These are phyloP conservation scores for Punctularia strigosozonata DNA, from an alignment of 768 basidiomycete genomes.

Conservation along the genomic window DNA sequence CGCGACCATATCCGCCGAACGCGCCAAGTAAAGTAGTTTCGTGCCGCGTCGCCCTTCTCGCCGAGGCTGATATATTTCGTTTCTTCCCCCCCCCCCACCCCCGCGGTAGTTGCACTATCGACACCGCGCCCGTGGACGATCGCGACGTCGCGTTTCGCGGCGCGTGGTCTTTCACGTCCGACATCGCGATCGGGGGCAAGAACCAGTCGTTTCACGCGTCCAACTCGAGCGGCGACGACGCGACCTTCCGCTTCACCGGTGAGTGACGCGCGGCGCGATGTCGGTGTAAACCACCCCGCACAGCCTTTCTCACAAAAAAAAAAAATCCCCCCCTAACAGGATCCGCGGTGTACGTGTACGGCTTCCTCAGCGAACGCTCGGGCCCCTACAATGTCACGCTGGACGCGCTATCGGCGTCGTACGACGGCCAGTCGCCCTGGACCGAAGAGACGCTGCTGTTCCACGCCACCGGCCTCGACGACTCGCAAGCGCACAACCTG, in stretches of 20 bases:
- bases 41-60: background rate
- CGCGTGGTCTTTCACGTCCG: slow-evolving; percentile 21
- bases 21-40: slow-evolving; percentile 20
- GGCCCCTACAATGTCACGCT: slow-evolving; percentile 50
- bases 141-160: slow-evolving; percentile 34
- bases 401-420: slow-evolving; percentile 33
- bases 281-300: too few species aligned
- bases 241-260: background rate
- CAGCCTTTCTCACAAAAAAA: too few species aligned
- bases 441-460: slow-evolving; percentile 45
- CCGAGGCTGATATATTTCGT: background rate
- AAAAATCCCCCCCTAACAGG: slow-evolving; percentile 32
- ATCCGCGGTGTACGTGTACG: slow-evolving; percentile 46
- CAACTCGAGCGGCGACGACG: background rate
- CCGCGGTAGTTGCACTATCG: slow-evolving; percentile 13
- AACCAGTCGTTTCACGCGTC: slow-evolving; percentile 6
- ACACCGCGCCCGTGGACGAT: slow-evolving; percentile 31
- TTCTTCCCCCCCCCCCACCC: background rate
- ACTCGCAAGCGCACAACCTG: slow-evolving; percentile 34
- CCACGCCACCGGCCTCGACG: slow-evolving; percentile 49
- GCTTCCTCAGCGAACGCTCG: slow-evolving; percentile 43
- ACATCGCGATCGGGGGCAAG: background rate
- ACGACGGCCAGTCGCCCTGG: slow-evolving; percentile 44
- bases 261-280: too few species aligned
- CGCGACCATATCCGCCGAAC: slow-evolving; percentile 25